Evolutionary conservation across 2,329 filamentous ascomycete genomes (phyloP).

Genomic region (Colletotrichum sublineola): DNA sequence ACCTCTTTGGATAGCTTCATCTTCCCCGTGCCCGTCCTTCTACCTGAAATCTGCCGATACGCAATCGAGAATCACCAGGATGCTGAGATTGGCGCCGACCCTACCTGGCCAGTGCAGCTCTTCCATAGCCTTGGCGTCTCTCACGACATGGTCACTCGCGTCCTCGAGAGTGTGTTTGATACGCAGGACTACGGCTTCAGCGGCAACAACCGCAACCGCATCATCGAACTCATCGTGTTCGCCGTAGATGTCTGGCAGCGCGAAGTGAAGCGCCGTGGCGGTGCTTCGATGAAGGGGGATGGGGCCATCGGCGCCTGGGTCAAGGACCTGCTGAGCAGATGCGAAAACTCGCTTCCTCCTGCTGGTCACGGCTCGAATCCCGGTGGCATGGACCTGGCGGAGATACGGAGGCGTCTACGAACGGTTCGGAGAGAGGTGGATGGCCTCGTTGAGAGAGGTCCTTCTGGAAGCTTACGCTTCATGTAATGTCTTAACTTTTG

Average conservation of each 20-base stretch:
- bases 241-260: conserved; percentile 64
- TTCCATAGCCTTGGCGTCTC: conserved; percentile 70
- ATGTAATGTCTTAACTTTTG: conserved; percentile 50
- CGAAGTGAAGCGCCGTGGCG: conserved; percentile 63
- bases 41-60: conserved; percentile 74
- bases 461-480: conserved; percentile 60
- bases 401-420: conserved; percentile 59
- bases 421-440: conserved; percentile 60
- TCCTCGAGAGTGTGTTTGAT: conserved; percentile 70
- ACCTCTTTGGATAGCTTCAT: conserved; percentile 75
- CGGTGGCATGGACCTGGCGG: conserved; percentile 60
- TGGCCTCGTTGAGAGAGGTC: conserved; percentile 58
- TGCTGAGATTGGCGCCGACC: conserved; percentile 67
- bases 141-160: conserved; percentile 67
- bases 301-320: conserved; percentile 59
- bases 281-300: conserved; percentile 52
- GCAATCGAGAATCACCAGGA: conserved; percentile 71
- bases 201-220: conserved; percentile 61
- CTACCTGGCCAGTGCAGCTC: conserved; percentile 69
- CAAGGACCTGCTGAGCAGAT: conserved; percentile 63
- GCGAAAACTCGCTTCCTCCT: conserved; percentile 60
- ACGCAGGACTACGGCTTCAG: conserved; percentile 72
- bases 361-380: conserved; percentile 57
- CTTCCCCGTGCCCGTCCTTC: conserved; percentile 72
- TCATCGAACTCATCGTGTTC: conserved; percentile 68